Base-by-base conservation (phyloP, 192 early-diverging fungal species). In the Backusella westeae region DNA sequence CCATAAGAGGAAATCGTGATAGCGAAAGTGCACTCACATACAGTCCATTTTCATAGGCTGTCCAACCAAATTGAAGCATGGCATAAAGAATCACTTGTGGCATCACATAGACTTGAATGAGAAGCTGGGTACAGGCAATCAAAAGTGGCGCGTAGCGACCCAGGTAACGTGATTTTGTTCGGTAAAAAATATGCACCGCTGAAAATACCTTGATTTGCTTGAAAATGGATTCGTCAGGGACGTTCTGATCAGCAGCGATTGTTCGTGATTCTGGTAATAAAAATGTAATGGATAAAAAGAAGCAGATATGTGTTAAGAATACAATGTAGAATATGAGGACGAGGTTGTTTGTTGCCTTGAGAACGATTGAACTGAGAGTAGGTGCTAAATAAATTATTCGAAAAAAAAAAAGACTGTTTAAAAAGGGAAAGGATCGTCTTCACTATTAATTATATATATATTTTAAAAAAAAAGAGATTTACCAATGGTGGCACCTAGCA, bases 41-140 rank as follows among this genome's bases (percentile, higher is more conserved):
- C 17, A 82, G 59, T 3, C 86, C 86, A 39, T 78, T 82, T 44
- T 87, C 86, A 23, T 79, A 73, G 2, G 81, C 78, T 12, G 82
- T 82, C 86, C 86, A 87, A 68, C 77, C 29, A 73, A 87, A 87
- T 49, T 75, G 38, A 32, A 78, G 35, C 78, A 81, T 84, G 0
- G 86, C 84, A 76, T 87, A 87, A 1, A 87, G 67, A 1, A 75
- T 38, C 10, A 67, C 67, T n/a, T 65, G 75, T 26, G 75, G 75
- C 6, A 78, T 41, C 65, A 78, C 65, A 12, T 73, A 66, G 26
- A 67, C 39, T 3, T 39, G 63, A 56, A 67, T 52, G 26, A 78
- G 23, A 15, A 78, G 73, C 19, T 72, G 71, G 6, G 73, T 63
- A 26, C n/a, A 23, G 5, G 77, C 59, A 39, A 78, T 67, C 6